Conservation (phyloP, 1,284 basidiomycete species). For the Melampsora americana region DNA sequence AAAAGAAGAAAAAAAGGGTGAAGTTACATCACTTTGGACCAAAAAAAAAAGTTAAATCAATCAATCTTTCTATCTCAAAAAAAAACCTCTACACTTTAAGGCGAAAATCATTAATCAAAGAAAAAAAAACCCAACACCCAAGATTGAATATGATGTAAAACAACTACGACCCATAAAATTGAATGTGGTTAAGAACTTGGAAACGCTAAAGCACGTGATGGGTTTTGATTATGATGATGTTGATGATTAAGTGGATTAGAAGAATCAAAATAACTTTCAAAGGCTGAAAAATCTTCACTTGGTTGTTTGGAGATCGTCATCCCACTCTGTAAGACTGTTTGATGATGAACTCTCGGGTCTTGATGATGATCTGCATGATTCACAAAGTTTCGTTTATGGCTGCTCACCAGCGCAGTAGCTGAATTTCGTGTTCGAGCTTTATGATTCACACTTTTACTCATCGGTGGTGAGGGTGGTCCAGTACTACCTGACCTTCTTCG, state of each 20-base stretch:
- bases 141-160: too few relatives aligned
- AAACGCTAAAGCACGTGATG: slow-evolving; percentile 15
- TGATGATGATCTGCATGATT: not conserved
- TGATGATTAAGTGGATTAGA: not conserved
- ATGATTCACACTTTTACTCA: not conserved
- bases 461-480: slow-evolving; percentile 1
- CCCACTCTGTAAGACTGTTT: not conserved
- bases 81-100: too few relatives aligned
- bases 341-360: not conserved
- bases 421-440: not conserved
- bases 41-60: too few relatives aligned
- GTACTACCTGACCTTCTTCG: slow-evolving; percentile 13
- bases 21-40: too few relatives aligned
- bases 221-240: too few relatives aligned
- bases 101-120: too few relatives aligned
- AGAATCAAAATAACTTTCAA: slow-evolving; percentile 35
- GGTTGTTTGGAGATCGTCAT: slow-evolving; percentile 24
- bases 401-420: not conserved
- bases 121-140: too few relatives aligned
- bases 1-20: too few relatives aligned
- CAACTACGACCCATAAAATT: too few relatives aligned
- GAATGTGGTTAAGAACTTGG: slow-evolving; percentile 7
- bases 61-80: too few relatives aligned
- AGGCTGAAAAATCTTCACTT: slow-evolving; percentile 39
- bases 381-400: slow-evolving; percentile 2